Conservation (phyloP, 768 basidiomycete species). For the Austroboletus festivus region DNA sequence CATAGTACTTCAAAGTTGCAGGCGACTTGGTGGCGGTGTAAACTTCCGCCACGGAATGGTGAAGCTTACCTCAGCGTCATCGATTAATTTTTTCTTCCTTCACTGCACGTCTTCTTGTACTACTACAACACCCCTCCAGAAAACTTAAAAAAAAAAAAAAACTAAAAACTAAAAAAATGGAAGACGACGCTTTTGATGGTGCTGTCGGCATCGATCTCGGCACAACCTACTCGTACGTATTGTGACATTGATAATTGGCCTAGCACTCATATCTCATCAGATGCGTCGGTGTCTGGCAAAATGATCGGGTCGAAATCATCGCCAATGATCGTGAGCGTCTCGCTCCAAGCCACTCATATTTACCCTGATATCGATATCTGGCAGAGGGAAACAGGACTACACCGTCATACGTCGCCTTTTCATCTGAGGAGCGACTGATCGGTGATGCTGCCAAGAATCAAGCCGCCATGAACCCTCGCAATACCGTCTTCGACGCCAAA, state of each 20-base stretch:
- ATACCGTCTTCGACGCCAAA: constrained; percentile 99
- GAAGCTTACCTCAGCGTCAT: constrained; percentile 56
- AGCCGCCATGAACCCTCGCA: constrained; percentile 98
- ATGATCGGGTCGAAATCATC: constrained; percentile 99
- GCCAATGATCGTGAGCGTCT: constrained; percentile 82
- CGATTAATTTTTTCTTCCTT: constrained; percentile 37
- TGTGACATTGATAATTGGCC: constrained; percentile 14
- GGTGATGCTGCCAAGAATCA: constrained; percentile 99
- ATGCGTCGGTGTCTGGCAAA: constrained; percentile 99
- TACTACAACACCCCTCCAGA: constrained; percentile 35
- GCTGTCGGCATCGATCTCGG: constrained; percentile 97
- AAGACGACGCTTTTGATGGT: constrained; percentile 86
- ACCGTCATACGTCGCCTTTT: constrained; percentile 99
- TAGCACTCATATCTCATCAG: constrained; percentile 40
- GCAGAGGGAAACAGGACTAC: constrained; percentile 98
- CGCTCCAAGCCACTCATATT: neutral
- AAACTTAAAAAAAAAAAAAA: constrained; percentile 37
- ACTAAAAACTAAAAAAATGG: too few species aligned
- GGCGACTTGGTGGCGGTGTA: constrained; percentile 31
- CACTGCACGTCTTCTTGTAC: constrained; percentile 13
- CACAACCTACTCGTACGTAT: constrained; percentile 89
- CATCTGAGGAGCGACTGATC: constrained; percentile 92
- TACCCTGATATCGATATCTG: neutral
- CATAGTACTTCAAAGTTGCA: constrained; percentile 22
- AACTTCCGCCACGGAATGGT: constrained; percentile 24